A percentile compares a stretch with the other conserved stretches of the same genome.
Conservation (phyloP, 2,329 filamentous ascomycete species). For the Botrytis cinerea region DNA sequence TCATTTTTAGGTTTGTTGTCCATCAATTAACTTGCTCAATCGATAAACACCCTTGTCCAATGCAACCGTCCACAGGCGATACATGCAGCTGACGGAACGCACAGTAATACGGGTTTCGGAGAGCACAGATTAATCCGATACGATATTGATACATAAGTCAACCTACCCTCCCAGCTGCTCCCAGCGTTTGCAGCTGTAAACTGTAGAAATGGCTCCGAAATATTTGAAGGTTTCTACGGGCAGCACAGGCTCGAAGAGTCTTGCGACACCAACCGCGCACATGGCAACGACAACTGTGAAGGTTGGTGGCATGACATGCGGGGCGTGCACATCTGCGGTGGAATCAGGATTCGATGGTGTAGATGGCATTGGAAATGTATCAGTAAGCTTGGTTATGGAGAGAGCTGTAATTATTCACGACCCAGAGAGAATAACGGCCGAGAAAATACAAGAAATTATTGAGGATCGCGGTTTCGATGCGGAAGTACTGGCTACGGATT, state of each 20-base stretch:
- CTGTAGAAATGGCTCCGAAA: constrained; percentile 37
- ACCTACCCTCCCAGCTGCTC: constrained; percentile 2
- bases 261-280: constrained; percentile 46
- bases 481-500: constrained; percentile 79
- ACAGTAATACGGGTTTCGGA: constrained; percentile 12
- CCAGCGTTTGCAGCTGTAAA: not conserved
- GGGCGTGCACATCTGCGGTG: constrained; percentile 92
- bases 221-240: constrained; percentile 37
- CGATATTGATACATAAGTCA: constrained; percentile 17
- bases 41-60: constrained; percentile 23
- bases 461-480: constrained; percentile 93
- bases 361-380: constrained; percentile 80
- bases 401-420: constrained; percentile 94
- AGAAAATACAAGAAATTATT: constrained; percentile 79
- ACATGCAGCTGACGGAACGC: constrained; percentile 22
- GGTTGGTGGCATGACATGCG: constrained; percentile 90
- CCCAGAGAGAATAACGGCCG: constrained; percentile 69
- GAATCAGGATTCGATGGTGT: constrained; percentile 86
- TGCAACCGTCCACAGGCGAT: constrained; percentile 7
- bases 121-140: constrained; percentile 14
- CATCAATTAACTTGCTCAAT: constrained; percentile 16
- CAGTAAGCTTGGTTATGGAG: constrained; percentile 92
- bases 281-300: constrained; percentile 90
- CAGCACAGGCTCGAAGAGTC: constrained; percentile 27
- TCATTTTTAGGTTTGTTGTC: constrained; percentile 2